Base-by-base conservation (phyloP, 2,329 filamentous ascomycete species). In the Aspergillus sclerotialis region DNA sequence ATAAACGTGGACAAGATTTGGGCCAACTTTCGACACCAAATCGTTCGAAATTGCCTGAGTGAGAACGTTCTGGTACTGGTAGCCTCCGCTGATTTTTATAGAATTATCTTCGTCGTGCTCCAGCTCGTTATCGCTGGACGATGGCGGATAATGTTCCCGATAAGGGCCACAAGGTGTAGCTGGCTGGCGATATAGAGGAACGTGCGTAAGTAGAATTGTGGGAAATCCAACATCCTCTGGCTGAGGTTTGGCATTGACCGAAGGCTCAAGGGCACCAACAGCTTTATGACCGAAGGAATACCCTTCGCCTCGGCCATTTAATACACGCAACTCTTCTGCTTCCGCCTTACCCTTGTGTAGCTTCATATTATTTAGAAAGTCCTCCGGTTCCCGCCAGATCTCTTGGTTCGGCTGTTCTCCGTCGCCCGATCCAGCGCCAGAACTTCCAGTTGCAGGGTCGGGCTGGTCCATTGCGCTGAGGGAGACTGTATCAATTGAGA, bases 61-160 rank as follows among this genome's bases (percentile, higher is more conserved):
- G 16, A 98, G 75, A 3, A 95, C 90, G 50, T 95, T 98, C 58
- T 96, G 90, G 55, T 98, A 98, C 58, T 98, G 92, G 54, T 95
- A 95, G 10, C 92, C 92, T 11, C 70, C 72, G 7, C 76, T 67
- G 11, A 98, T 78, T 2, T 74, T 73, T 39, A 98, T 84, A 15
- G 89, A 80, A 45, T 92, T 93, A 36, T 77, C 73, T 30, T 84
- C 70, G 49, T 93, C 85, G 3, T 66, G 58, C 42, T 71, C 64
- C 12, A 69, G 50, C 0, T 58, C 66, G 48, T 82, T 72, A 5
- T 78, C 77, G 35, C 75, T 72, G 1, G 75, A 70, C 0, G 77
- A 69, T 0, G 84, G 86, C 2, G 87, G 87, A 68, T 80, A 90
- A 44, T 78, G 83, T 64, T 98, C 92, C 40, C 92, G 80, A 30